These are phyloP conservation scores for Lindgomyces ingoldianus DNA, from an alignment of 495 filamentous ascomycete genomes.

Conservation along the genomic window DNA sequence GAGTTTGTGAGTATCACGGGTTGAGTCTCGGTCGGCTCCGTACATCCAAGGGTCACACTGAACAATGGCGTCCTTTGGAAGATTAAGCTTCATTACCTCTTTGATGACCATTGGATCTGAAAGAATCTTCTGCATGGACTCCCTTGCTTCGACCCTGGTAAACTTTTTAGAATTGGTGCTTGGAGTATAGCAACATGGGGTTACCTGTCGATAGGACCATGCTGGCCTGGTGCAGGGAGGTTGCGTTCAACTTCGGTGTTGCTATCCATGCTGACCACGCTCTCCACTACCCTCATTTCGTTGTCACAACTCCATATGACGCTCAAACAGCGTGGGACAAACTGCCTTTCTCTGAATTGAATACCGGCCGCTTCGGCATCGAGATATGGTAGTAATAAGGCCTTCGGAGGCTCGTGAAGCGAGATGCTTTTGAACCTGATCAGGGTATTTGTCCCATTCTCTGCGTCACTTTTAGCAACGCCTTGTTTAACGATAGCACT, in stretches of 20 bases:
- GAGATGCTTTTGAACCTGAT: conserved; percentile 29
- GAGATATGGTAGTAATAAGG: conserved; percentile 26
- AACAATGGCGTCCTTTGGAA: conserved; percentile 16
- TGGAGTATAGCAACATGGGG: neutral
- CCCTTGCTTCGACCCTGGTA: conserved; percentile 3
- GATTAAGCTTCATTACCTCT: conserved; percentile 19
- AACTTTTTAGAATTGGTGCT: neutral
- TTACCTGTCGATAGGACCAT: conserved; percentile 24
- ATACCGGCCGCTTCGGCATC: conserved; percentile 27
- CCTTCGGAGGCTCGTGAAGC: conserved; percentile 33
- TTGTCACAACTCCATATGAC: conserved; percentile 19
- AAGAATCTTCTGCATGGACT: conserved; percentile 15
- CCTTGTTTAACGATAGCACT: neutral
- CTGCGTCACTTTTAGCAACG: neutral
- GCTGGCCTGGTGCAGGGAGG: conserved; percentile 5
- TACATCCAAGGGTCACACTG: conserved; percentile 31
- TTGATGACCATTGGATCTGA: conserved; percentile 15
- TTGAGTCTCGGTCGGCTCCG: conserved; percentile 23
- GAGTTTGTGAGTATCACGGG: conserved; percentile 18
- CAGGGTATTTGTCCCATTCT: neutral
- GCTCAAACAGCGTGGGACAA: conserved; percentile 25
- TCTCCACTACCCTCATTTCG: conserved; percentile 21
- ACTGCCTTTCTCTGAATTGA: conserved; percentile 6
- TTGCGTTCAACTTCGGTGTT: conserved; percentile 9
- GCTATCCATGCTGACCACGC: conserved; percentile 19